phyloP scores from a whole-genome alignment of 768 basidiomycete genomes.

The Tulasnella sp. region DNA sequence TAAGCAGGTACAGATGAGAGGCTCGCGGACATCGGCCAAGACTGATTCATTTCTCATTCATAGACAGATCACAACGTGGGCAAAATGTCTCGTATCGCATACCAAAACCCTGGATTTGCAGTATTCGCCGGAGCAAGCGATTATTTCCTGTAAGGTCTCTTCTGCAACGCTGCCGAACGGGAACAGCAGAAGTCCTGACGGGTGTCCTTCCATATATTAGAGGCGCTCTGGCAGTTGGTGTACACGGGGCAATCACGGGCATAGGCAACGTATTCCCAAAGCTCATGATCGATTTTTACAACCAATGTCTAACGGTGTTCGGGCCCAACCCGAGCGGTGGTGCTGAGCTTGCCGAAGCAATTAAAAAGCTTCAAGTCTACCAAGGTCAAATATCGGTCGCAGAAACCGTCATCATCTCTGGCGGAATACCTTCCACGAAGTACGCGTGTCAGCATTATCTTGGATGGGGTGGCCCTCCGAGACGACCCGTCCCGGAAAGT shows the following conservation, averaged over 20 bases:
- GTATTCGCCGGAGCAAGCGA: slow-evolving; percentile 34
- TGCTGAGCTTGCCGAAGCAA: not conserved
- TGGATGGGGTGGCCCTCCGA: slow-evolving; percentile 19
- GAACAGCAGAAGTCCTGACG: not conserved
- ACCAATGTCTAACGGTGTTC: slow-evolving; percentile 23
- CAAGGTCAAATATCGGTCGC: slow-evolving; percentile 30
- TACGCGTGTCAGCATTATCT: slow-evolving; percentile 30
- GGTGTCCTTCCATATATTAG: not conserved
- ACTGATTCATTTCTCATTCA: not conserved
- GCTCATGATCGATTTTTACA: slow-evolving; percentile 23
- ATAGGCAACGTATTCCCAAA: slow-evolving; percentile 22
- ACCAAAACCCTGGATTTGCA: slow-evolving; percentile 30
- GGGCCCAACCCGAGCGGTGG: not conserved
- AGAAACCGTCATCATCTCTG: slow-evolving; percentile 29
- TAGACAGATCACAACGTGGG: slow-evolving; percentile 40
- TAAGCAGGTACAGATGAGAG: slow-evolving; percentile 35
- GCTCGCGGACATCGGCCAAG: not conserved
- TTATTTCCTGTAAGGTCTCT: slow-evolving; percentile 31
- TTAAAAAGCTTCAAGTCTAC: slow-evolving; percentile 9
- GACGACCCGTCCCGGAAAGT: slow-evolving; percentile 23
- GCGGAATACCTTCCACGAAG: slow-evolving; percentile 33
- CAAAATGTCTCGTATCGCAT: slow-evolving; percentile 36
- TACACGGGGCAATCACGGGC: slow-evolving; percentile 28
- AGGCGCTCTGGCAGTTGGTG: slow-evolving; percentile 30
- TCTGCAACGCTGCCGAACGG: not conserved